Evolutionary conservation across 176 grass and related monocot species (phyloP), one percentile per base, ranked within the genome.

Genomic region (Alopecurus myosuroides): DNA sequence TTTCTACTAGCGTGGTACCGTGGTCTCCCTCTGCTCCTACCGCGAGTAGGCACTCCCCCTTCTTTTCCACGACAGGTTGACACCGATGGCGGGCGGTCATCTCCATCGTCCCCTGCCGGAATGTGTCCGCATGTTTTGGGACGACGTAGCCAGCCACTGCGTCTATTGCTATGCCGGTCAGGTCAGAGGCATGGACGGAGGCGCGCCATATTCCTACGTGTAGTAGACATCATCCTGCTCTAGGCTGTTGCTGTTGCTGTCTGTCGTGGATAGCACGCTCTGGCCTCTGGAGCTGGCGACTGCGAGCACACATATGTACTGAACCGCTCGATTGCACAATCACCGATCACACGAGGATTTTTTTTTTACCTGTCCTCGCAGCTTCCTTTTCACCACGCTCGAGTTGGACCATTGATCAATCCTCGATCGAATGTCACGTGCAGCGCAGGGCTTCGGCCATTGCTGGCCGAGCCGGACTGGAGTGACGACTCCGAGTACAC

Each of bases 21-120:
- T 18, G 40, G 81, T 65, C 80, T 82, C 62, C 77, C 72, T 12
- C 66, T 23, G 56, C 51, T 67, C 58, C 73, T 68, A 46, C 49
- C 81, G 26, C 76, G 41, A 41, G 26, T 58, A 61, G 66, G 15
- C 14, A 41, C n/a, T 49, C 46, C 19, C 45, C 65, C 26, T 64
- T 31, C 48, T 81, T 70, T 70, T 56, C 36, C 84, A 41, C 13
- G 31, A n/a, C 78, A 61, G 77, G 49, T 60, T 29, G 83, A 90
- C 40, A 13, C 48, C 15, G 90, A 86, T 76, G 68, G 67, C 74
- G 35, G 70, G 61, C 81, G 30, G 90, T 89, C 90, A 71, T 34
- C 61, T 87, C 83, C 83, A 19, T 82, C 78, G 40, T 8, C 69
- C 45, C 18, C 44, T 65, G 77, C 45, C 11, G 89, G 78, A 60